A percentile compares a stretch with the other conserved stretches of the same genome.
phyloP scores from a whole-genome alignment of 2,329 filamentous ascomycete genomes.

The Fonsecaea monophora region DNA sequence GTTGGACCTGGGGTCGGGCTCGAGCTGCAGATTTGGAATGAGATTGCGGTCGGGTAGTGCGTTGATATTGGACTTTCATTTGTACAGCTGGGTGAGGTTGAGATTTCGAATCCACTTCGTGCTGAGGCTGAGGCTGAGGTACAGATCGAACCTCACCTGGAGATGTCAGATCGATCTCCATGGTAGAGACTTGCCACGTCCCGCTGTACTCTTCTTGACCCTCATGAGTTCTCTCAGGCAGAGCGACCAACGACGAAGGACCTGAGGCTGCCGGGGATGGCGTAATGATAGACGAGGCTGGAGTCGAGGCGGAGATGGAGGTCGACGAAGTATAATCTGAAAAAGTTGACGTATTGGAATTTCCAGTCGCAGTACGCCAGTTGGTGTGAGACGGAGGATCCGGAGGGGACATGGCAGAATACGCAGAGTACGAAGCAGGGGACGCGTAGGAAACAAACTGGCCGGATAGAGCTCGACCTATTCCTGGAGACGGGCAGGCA shows the following conservation, averaged over 20 bases:
- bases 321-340: constrained; percentile 33
- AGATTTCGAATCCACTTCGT: background rate
- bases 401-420: constrained; percentile 49
- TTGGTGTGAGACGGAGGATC: constrained; percentile 44
- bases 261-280: constrained; percentile 31
- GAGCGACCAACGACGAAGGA: constrained; percentile 3
- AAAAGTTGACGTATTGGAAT: constrained; percentile 33
- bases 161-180: background rate
- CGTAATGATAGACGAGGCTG: constrained; percentile 30
- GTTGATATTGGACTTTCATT: background rate
- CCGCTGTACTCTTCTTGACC: constrained; percentile 5
- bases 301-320: constrained; percentile 28
- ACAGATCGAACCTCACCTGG: background rate
- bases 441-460: constrained; percentile 44
- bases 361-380: constrained; percentile 30
- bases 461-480: constrained; percentile 40
- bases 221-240: constrained; percentile 9
- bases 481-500: constrained; percentile 41
- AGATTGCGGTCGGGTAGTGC: background rate
- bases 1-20: background rate
- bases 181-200: background rate
- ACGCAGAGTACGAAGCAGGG: constrained; percentile 45
- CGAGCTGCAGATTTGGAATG: background rate
- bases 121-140: background rate
- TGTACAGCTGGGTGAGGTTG: background rate